phyloP scores from a whole-genome alignment of 2,329 filamentous ascomycete species.

The Beauveria australis region DNA sequence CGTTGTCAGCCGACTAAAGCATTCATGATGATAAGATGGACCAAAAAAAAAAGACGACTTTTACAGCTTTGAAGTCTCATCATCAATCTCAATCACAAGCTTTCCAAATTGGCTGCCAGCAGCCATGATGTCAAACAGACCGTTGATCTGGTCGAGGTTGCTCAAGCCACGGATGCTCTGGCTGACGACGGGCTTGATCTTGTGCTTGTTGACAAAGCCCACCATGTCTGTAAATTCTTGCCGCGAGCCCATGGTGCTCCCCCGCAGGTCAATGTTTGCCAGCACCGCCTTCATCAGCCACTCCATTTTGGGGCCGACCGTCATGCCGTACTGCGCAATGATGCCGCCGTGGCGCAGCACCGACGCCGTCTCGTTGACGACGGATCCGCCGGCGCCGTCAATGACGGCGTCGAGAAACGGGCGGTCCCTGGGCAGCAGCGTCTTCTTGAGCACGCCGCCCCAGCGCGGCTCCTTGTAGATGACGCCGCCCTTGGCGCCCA shows the following conservation, averaged over 20 bases:
- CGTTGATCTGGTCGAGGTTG: constrained; percentile 70
- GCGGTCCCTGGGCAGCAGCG: constrained; percentile 53
- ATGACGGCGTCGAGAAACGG: constrained; percentile 74
- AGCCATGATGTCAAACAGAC: constrained; percentile 82
- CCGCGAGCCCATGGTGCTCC: constrained; percentile 84
- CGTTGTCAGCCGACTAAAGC: neutral
- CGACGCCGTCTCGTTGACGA: constrained; percentile 59
- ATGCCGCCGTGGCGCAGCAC: constrained; percentile 75
- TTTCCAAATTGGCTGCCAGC: constrained; percentile 85
- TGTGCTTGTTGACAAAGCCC: constrained; percentile 64
- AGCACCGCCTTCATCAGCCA: constrained; percentile 78
- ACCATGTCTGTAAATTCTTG: constrained; percentile 91
- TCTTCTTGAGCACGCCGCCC: constrained; percentile 63
- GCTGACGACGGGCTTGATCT: constrained; percentile 71
- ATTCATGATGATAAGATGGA: neutral
- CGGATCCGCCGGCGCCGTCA: constrained; percentile 83
- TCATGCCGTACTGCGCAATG: constrained; percentile 91
- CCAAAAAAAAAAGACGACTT: too few species aligned
- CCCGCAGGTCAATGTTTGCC: constrained; percentile 78
- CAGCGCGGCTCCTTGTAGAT: constrained; percentile 70
- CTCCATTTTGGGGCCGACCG: constrained; percentile 72
- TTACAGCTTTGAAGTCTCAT: constrained; percentile 32
- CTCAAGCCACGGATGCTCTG: constrained; percentile 64
- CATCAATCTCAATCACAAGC: constrained; percentile 67
- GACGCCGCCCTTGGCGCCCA: constrained; percentile 79